Evolutionary conservation across 805 yeast genomes (phyloP).

Genomic region (Ogataea glucozyma): DNA sequence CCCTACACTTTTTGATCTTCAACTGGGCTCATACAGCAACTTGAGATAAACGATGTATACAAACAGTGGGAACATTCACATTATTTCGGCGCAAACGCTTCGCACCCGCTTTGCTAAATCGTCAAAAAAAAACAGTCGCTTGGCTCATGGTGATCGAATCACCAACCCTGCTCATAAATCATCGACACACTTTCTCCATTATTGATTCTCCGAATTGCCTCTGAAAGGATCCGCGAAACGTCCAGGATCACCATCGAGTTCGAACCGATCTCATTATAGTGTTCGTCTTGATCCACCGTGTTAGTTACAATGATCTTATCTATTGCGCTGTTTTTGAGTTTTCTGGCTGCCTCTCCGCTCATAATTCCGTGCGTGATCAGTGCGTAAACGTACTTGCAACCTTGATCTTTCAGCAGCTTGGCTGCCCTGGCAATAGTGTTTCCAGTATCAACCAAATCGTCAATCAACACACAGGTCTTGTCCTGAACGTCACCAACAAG

Average conservation of each 20-base stretch:
- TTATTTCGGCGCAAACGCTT: too few relatives aligned
- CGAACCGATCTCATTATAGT: constrained; percentile 52
- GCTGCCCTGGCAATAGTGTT: constrained; percentile 93
- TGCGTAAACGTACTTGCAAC: constrained; percentile 84
- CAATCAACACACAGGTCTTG: constrained; percentile 85
- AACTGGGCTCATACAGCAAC: too few relatives aligned
- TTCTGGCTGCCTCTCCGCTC: constrained; percentile 83
- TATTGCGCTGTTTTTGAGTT: constrained; percentile 66
- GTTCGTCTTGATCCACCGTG: constrained; percentile 80
- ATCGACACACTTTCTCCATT: constrained; percentile 95
- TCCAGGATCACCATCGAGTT: constrained; percentile 70
- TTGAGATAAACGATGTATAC: too few relatives aligned
- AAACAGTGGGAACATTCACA: too few relatives aligned
- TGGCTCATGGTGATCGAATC: constrained; percentile 9
- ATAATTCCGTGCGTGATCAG: constrained; percentile 91
- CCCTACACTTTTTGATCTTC: too few relatives aligned
- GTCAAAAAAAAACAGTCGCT: not conserved
- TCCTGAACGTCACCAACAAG: constrained; percentile 92
- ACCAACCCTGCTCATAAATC: constrained; percentile 85
- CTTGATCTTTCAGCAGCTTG: constrained; percentile 85
- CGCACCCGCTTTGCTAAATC: too few relatives aligned
- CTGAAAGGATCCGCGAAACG: constrained; percentile 86
- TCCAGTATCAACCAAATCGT: constrained; percentile 93
- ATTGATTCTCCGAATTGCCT: constrained; percentile 92
- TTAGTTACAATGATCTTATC: constrained; percentile 89